Evolutionary conservation across 768 basidiomycete species (phyloP), one percentile per base, ranked within the genome.

Genomic region (Mycena chlorophos): DNA sequence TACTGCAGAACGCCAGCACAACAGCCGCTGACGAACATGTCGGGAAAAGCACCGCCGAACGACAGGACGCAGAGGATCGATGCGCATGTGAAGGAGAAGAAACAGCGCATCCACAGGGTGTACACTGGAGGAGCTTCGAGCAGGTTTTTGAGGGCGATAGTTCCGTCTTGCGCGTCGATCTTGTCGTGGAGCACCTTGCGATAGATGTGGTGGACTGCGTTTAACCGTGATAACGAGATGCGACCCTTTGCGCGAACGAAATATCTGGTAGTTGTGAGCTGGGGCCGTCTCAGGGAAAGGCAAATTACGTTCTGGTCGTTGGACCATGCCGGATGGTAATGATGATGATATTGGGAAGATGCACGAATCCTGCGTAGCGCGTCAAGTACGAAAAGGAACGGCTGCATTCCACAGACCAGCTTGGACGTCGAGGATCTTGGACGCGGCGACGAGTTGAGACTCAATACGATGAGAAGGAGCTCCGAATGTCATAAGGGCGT

Each of bases 381-480:
- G 45, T 49, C 42, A 49, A 28, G 27, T 54, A 39, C 38, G 43
- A 20, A 39, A 51, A 19, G 50, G 20, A 26, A 3, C 22, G 20
- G 14, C 8, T n/a, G 19, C 10, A n/a, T n/a, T 37, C n/a, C 8
- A 45, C 72, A 31, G 13, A 77, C 78, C 86, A 52, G 89, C 88
- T 62, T 87, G 81, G 58, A 91, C 80, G 28, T 88, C 84, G 16
- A 97, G 81, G 54, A 91, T 87, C 12, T 80, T 74, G 5, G 93
- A 87, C 2, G 91, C 92, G 3, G 89, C 83, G 55, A 79, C 78
- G 37, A 98, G 81, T 68, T 95, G 94, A 1, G 91, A 86, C 72
- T 96, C 93, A 59, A 95, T 88, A 19, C 95, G 82, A 69, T 97
- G 95, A 20, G 92, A 93, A 1, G 94, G 94, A n/a, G 94, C 90